These are phyloP conservation scores for Moringa oleifera DNA, from an alignment of 345 rosid species.

Conservation along the genomic window DNA sequence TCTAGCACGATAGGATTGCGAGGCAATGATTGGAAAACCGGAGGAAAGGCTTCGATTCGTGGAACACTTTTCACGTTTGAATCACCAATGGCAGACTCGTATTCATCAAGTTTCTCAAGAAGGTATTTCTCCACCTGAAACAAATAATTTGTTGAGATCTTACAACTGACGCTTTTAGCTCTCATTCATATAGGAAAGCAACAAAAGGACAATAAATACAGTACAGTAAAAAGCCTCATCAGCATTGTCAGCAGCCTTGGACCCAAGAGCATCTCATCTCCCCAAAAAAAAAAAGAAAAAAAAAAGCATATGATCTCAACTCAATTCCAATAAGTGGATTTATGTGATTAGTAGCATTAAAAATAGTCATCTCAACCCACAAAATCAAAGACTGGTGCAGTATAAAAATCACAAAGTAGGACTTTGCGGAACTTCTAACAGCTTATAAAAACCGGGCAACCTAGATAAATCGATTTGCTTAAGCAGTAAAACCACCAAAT, in stretches of 20 bases:
- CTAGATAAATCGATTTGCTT: too few relatives aligned
- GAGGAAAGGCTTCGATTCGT: conserved; percentile 84
- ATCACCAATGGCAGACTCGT: conserved; percentile 78
- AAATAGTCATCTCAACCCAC: neutral
- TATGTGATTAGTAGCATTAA: too few relatives aligned
- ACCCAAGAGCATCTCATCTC: neutral
- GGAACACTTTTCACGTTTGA: conserved; percentile 50
- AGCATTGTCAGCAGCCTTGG: too few relatives aligned
- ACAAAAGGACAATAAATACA: too few relatives aligned
- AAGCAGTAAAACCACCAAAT: neutral
- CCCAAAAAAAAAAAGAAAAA: neutral
- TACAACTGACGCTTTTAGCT: too few relatives aligned
- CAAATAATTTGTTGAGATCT: too few relatives aligned
- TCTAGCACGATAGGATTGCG: conserved; percentile 87
- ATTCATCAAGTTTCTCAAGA: conserved; percentile 69
- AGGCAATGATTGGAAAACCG: conserved; percentile 56
- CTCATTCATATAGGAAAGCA: too few relatives aligned
- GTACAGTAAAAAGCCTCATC: too few relatives aligned
- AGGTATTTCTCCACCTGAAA: conserved; percentile 71
- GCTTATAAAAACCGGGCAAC: too few relatives aligned
- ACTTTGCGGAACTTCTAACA: neutral
- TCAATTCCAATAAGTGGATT: too few relatives aligned
- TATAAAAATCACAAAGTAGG: neutral
- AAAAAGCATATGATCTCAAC: too few relatives aligned
- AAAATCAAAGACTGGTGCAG: neutral